These are phyloP conservation scores for Lachancea mirantina DNA, from an alignment of 805 yeast genomes.

Conservation along the genomic window DNA sequence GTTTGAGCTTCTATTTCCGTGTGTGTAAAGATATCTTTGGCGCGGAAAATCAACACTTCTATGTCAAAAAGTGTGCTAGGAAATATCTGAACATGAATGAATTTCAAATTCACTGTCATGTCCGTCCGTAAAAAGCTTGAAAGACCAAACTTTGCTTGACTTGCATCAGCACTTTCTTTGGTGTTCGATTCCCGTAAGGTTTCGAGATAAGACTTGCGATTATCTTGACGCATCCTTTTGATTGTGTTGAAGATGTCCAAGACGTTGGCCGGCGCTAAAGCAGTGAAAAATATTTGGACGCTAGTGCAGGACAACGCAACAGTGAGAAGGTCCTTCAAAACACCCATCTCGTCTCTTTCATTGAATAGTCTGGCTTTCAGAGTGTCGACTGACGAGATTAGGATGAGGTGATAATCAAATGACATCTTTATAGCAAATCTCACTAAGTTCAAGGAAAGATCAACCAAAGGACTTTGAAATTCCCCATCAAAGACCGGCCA, in stretches of 20 bases:
- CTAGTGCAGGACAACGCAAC: slow-evolving; percentile 44
- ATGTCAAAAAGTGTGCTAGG: slow-evolving; percentile 78
- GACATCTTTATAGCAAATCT: slow-evolving; percentile 54
- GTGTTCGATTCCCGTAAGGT: slow-evolving; percentile 56
- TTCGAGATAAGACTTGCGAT: slow-evolving; percentile 63
- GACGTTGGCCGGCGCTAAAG: slow-evolving; percentile 77
- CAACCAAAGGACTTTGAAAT: slow-evolving; percentile 58
- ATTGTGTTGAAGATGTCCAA: slow-evolving; percentile 70
- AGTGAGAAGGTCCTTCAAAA: slow-evolving; percentile 53
- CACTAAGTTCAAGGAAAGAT: slow-evolving; percentile 50
- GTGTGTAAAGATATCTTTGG: slow-evolving; percentile 51
- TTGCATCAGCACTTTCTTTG: slow-evolving; percentile 16
- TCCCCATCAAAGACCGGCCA: slow-evolving; percentile 51
- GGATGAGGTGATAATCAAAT: slow-evolving; percentile 81
- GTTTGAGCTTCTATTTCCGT: slow-evolving; percentile 34
- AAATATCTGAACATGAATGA: slow-evolving; percentile 56
- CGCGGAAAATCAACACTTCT: slow-evolving; percentile 58
- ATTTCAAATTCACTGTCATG: slow-evolving; percentile 54
- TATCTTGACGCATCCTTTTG: slow-evolving; percentile 65
- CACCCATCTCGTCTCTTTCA: slow-evolving; percentile 44
- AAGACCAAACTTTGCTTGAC: slow-evolving; percentile 27
- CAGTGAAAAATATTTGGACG: slow-evolving; percentile 62
- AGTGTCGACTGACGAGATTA: slow-evolving; percentile 47
- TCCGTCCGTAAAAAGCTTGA: slow-evolving; percentile 50
- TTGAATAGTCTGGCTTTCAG: slow-evolving; percentile 57